phyloP scores from a whole-genome alignment of 73 alveolate species.

The Effrenium voratum region DNA sequence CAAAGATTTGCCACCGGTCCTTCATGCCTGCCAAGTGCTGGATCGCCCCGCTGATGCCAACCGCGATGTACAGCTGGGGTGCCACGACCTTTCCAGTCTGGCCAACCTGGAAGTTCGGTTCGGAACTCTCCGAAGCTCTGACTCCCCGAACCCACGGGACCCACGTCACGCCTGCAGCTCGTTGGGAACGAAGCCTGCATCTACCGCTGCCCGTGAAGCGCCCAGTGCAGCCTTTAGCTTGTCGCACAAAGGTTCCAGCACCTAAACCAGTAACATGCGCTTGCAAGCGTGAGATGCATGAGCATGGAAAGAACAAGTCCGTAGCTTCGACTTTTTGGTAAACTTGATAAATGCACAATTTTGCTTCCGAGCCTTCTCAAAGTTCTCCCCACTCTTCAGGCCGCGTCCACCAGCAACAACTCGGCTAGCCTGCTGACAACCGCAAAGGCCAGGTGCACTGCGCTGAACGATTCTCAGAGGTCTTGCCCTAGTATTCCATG shows the following conservation, averaged over 20 bases:
- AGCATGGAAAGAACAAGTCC: no score
- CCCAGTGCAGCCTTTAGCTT: conserved; percentile 96
- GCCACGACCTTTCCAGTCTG: conserved; percentile 99
- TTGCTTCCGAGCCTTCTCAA: conserved; percentile 62
- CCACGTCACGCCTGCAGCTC: conserved; percentile 97
- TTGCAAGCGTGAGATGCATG: no score
- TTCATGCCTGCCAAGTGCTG: conserved; percentile 98
- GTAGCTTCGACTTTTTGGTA: no score
- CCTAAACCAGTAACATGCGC: neutral
- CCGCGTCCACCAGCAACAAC: conserved; percentile 94
- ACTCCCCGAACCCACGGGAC: neutral
- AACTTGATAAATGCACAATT: no score
- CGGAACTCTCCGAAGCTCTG: neutral
- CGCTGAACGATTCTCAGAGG: neutral
- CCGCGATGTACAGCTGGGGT: conserved; percentile 98
- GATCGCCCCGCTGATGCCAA: conserved; percentile 99
- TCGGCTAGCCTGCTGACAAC: conserved; percentile 38
- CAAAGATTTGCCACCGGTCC: conserved; percentile 38
- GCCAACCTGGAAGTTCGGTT: conserved; percentile 95
- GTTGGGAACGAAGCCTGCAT: conserved; percentile 98
- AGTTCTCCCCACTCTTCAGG: conserved; percentile 89
- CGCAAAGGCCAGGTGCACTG: no score
- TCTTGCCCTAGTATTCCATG: neutral
- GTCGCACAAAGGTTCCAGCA: conserved; percentile 88
- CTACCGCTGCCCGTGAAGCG: conserved; percentile 99